Base-by-base conservation (phyloP, 768 basidiomycete species). In the Leucocoprinus leucothites region DNA sequence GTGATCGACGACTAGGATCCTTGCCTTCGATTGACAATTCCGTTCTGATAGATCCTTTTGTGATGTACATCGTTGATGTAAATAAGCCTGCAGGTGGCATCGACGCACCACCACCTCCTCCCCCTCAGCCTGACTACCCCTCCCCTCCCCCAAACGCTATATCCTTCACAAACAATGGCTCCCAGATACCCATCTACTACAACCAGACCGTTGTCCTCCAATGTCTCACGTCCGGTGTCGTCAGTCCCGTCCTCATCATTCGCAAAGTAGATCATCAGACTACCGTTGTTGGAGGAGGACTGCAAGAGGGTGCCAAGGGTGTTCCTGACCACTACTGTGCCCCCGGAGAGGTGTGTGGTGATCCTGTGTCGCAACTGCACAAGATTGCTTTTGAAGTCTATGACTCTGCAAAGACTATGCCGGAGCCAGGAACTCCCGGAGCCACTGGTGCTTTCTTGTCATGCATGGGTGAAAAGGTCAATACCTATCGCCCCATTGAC, bases 11-110 rank as follows among this genome's bases (percentile, higher is more conserved):
- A 14, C 25, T 28, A 42, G 44, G 21, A 40, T 58, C 44, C 53
- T 41, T 34, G 58, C 51, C 47, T 25, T 46, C 46, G 35, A 38
- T 36, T 49, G 47, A 56, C 53, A 57, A 28, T 50, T 51, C 19
- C n/a, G 28, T 22, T 52, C 22, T 51, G 61, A 0, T 61, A 90
- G 89, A 95, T 71, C 89, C 94, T 0, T 98, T 97, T 72, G 85
- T 98, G 64, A 91, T 98, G 82, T 98, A 97, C 75, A 94, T 97
- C 58, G 94, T 97, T 58, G 94, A 98, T 69, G 90, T 94, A 59
- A 87, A 84, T 72, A 89, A 88, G 65, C 89, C 92, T 18, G 79
- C 82, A 18, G 86, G 86, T 25, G 86, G 86, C 13, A 84, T 89
- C 48, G 89, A 91, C 62, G 78, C 85, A 28, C 85, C 89, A 5